These are phyloP conservation scores for Medicago ruthenica DNA, from an alignment of 306 rosid species.

Conservation along the genomic window DNA sequence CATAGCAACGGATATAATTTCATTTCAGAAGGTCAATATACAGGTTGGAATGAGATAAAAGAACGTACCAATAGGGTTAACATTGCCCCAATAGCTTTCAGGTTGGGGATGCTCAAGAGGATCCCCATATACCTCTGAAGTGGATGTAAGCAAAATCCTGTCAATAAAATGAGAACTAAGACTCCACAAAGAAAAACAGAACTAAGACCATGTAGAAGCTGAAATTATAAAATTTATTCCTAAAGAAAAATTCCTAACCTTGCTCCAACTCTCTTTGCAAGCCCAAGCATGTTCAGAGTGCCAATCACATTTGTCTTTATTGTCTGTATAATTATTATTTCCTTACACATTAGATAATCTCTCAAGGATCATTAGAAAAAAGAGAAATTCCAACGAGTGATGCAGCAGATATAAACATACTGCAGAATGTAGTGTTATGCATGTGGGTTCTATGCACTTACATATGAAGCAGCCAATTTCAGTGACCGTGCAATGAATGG, in stretches of 20 bases:
- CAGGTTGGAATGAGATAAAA: slow-evolving; percentile 39
- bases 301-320: slow-evolving; percentile 97
- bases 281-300: slow-evolving; percentile 97
- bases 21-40: slow-evolving; percentile 31
- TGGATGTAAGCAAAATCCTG: slow-evolving; percentile 97
- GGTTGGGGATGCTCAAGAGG: slow-evolving; percentile 95
- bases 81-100: slow-evolving; percentile 97
- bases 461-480: slow-evolving; percentile 1
- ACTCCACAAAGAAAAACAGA: neutral
- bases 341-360: slow-evolving; percentile 43
- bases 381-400: slow-evolving; percentile 15
- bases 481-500: slow-evolving; percentile 18
- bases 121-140: slow-evolving; percentile 97
- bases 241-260: slow-evolving; percentile 55
- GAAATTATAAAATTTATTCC: slow-evolving; percentile 16
- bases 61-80: slow-evolving; percentile 87
- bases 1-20: slow-evolving; percentile 20
- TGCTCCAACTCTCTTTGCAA: slow-evolving; percentile 98
- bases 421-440: slow-evolving; percentile 8
- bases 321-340: slow-evolving; percentile 64
- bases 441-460: slow-evolving; percentile 14
- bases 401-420: slow-evolving; percentile 12
- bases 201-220: slow-evolving; percentile 36
- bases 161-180: slow-evolving; percentile 37
- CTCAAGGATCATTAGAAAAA: slow-evolving; percentile 30